A percentile compares a stretch with the other conserved stretches of the same genome.
phyloP scores from a whole-genome alignment of 768 basidiomycete species.

The Amanita muscaria region DNA sequence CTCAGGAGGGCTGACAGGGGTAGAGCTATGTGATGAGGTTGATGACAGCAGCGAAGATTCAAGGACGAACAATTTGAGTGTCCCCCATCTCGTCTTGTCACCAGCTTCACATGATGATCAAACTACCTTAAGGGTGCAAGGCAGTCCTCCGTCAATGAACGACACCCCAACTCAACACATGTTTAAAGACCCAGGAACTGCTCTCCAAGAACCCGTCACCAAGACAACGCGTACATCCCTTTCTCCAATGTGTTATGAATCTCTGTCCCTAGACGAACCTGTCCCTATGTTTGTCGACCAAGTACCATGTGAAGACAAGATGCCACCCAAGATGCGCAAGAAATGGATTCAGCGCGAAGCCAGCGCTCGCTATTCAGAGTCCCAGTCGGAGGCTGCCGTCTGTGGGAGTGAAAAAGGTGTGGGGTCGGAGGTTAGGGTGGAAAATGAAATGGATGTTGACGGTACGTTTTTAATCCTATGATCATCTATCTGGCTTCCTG shows the following conservation, averaged over 20 bases:
- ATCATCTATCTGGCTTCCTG: background rate
- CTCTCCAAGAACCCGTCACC: no score
- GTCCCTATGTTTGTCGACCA: no score
- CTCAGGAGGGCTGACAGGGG: slow-evolving; percentile 55
- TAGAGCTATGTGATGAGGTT: slow-evolving; percentile 35
- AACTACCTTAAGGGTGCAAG: no score
- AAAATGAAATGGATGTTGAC: slow-evolving; percentile 5
- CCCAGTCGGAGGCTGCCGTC: background rate
- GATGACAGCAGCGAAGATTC: background rate
- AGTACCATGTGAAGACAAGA: slow-evolving; percentile 23
- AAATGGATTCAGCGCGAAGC: slow-evolving; percentile 28
- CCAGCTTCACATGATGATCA: no score
- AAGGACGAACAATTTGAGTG: background rate
- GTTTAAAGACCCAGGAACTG: no score
- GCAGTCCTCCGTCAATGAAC: no score
- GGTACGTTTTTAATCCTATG: slow-evolving; percentile 2
- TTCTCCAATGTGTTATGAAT: no score
- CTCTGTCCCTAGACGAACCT: no score
- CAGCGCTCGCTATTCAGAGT: slow-evolving; percentile 5
- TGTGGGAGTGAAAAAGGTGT: background rate
- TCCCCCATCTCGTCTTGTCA: slow-evolving; percentile 3
- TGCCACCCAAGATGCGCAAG: slow-evolving; percentile 63
- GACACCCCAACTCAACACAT: no score
- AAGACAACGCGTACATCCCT: no score
- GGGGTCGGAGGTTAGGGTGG: slow-evolving; percentile 4